Conservation (phyloP, 495 filamentous ascomycete species). For the Penicillium herquei region DNA sequence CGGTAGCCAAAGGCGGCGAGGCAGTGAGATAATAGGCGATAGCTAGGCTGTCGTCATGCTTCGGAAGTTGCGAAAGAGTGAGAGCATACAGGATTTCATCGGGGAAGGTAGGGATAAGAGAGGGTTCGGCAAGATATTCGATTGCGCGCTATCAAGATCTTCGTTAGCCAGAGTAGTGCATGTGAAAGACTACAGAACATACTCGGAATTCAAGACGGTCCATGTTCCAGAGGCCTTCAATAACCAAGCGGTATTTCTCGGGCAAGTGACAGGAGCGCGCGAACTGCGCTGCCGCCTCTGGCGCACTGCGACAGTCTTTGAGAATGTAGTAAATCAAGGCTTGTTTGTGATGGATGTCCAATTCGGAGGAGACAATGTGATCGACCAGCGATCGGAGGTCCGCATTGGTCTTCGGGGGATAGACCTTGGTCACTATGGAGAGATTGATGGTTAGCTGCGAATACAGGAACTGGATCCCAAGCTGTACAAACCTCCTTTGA, state of each 20-base stretch:
- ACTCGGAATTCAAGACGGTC: conserved; percentile 68
- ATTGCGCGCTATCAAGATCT: conserved; percentile 54
- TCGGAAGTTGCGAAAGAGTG: conserved; percentile 55
- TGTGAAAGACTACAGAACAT: conserved; percentile 5
- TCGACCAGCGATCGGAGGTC: conserved; percentile 64
- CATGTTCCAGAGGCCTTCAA: conserved; percentile 79
- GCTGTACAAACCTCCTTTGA: conserved; percentile 57
- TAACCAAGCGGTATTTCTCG: conserved; percentile 68
- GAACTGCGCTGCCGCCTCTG: conserved; percentile 48
- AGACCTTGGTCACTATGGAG: conserved; percentile 53
- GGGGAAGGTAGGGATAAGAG: conserved; percentile 72
- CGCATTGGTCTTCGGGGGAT: conserved; percentile 65
- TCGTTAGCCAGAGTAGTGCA: conserved; percentile 13
- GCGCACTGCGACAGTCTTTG: conserved; percentile 62
- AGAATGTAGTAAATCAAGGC: conserved; percentile 79
- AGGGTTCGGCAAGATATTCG: conserved; percentile 70
- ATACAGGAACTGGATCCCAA: neutral
- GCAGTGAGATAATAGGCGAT: conserved; percentile 76
- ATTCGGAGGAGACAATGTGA: conserved; percentile 56
- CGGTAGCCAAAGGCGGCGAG: conserved; percentile 60
- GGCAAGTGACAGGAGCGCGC: conserved; percentile 60
- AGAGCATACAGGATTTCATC: conserved; percentile 74
- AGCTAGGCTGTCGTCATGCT: conserved; percentile 61
- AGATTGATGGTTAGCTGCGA: neutral
- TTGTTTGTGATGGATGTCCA: conserved; percentile 70